phyloP scores from a whole-genome alignment of 2,329 filamentous ascomycete species.

The Fusarium oxysporum region DNA sequence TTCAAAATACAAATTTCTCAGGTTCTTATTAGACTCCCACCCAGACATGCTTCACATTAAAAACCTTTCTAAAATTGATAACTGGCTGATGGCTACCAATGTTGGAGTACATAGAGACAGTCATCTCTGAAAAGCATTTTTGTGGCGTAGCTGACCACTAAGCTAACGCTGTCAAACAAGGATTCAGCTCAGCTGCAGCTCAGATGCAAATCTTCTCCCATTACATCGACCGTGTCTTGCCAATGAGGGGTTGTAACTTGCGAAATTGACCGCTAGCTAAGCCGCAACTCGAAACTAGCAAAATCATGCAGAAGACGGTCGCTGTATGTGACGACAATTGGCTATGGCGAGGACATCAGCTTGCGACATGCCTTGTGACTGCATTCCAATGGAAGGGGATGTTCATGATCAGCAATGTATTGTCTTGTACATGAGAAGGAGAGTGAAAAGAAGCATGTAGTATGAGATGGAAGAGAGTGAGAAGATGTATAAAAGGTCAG shows the following conservation, averaged over 20 bases:
- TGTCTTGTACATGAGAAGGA: not conserved
- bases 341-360: not conserved
- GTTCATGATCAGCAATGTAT: not conserved
- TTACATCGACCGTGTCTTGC: not conserved
- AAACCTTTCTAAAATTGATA: rapidly evolving
- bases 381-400: not conserved
- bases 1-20: rapidly evolving
- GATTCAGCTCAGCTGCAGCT: not conserved
- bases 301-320: not conserved
- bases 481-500: not conserved
- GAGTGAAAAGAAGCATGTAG: not conserved
- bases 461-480: not conserved
- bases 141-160: not conserved
- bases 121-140: not conserved
- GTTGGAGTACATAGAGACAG: not conserved
- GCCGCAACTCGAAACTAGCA: not conserved
- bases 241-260: not conserved
- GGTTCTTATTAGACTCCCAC: not conserved
- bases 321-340: not conserved
- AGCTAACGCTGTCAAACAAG: not conserved
- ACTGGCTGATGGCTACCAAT: rapidly evolving
- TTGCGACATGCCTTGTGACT: rapidly evolving
- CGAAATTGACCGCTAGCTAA: not conserved
- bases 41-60: not conserved
- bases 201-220: not conserved